A percentile compares a stretch with the other conserved stretches of the same genome.
phyloP scores from a whole-genome alignment of 192 early-diverging fungal genomes.

The Podila minutissima region DNA sequence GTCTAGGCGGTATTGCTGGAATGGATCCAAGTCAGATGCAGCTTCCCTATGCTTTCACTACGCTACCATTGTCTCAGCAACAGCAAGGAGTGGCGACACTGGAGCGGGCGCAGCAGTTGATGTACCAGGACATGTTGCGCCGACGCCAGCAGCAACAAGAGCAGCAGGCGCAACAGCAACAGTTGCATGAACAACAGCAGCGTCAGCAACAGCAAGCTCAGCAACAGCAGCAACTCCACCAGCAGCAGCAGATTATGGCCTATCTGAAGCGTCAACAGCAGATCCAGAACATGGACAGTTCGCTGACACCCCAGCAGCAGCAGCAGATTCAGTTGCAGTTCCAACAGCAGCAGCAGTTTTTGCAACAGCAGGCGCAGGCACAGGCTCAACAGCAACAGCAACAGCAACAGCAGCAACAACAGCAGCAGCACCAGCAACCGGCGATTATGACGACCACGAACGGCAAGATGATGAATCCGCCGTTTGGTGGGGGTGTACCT shows the following conservation, averaged over 20 bases:
- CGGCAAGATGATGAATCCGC: constrained; percentile 49
- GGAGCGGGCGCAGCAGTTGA: constrained; percentile 45
- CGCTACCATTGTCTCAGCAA: constrained; percentile 41
- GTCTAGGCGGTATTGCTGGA: constrained; percentile 25
- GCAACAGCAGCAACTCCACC: constrained; percentile 41
- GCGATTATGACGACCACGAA: constrained; percentile 50
- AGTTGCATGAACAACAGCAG: constrained; percentile 23
- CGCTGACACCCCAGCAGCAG: constrained; percentile 42
- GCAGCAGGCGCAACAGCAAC: constrained; percentile 17
- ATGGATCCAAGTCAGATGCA: constrained; percentile 44
- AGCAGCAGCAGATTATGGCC: constrained; percentile 49
- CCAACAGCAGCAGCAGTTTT: constrained; percentile 19
- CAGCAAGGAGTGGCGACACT: constrained; percentile 49
- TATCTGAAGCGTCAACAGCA: constrained; percentile 49
- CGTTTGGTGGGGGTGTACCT: constrained; percentile 16
- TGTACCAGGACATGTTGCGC: constrained; percentile 50
- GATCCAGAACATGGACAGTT: constrained; percentile 48
- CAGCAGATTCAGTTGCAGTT: constrained; percentile 37
- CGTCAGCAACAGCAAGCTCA: constrained; percentile 30
- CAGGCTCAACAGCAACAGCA: background rate
- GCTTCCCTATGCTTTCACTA: constrained; percentile 45
- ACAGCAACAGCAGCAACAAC: constrained; percentile 20
- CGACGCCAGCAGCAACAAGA: constrained; percentile 46
- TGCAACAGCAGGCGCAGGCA: constrained; percentile 15
- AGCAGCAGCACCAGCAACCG: constrained; percentile 12